Base-by-base conservation (phyloP, 2,329 filamentous ascomycete genomes). In the Pochonia chlamydosporia region DNA sequence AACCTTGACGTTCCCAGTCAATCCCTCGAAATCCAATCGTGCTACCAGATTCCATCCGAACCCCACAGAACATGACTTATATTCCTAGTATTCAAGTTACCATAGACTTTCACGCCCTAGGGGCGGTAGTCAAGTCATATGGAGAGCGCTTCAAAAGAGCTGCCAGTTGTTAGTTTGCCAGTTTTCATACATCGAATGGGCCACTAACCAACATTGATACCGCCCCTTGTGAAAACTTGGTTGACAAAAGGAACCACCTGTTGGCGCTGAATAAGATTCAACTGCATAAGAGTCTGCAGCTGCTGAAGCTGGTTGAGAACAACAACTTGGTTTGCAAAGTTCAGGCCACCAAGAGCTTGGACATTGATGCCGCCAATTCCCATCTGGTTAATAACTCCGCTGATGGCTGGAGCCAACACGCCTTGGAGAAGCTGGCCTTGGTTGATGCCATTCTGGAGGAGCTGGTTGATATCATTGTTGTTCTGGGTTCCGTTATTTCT, bases 321-420 rank as follows among this genome's bases (percentile, higher is more conserved):
- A n/a, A 52, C 40, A 25, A 63, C 39, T 43, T 59, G 52, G 45
- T 60, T 49, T 54, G 55, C 56, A 20, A 64, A 43, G 47, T 57
- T 56, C 39, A 66, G 59, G 46, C 47, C 39, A 51, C 54, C 49
- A 42, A 65, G 44, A 49, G 49, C 41, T 54, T 58, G 55, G 45
- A 59, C 45, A 52, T 58, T 54, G 47, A 63, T 45, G 45, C 59
- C 47, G 25, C 55, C 52, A 31, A 65, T 50, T 40, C 60, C 59
- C 48, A 66, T 56, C 49, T 54, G 50, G 48, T 52, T 53, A 46
- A 65, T 54, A 20, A 64, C 55, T 33, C 52, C 51, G 31, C 51
- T 28, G 37, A 60, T 56, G 47, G 46, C 49, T 44, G 52, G 36
- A 30, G 50, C 43, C 20, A 63, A 50, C 20, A 44, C 18, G 4